Evolutionary conservation across 768 basidiomycete species (phyloP), one percentile per base, ranked within the genome.

Genomic region (Boletus huronensis): DNA sequence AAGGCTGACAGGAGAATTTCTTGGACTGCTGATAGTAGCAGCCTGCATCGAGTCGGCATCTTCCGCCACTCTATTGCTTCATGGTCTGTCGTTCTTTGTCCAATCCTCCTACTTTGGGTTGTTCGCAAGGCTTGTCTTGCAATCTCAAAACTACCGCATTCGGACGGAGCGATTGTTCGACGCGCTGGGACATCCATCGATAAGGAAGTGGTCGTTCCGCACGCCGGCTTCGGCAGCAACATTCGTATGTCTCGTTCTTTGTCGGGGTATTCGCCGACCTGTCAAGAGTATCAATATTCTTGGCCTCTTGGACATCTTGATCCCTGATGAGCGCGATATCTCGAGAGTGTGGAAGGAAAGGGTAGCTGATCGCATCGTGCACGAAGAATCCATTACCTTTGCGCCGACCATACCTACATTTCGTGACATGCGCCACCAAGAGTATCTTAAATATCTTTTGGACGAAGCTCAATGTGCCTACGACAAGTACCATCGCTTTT

Each of bases 151-250:
- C 17, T 61, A 60, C 32, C 49, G 19, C 7, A 61, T 64, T 11
- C 62, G 62, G 10, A 61, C 52, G 25, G 43, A 55, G 3, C 56
- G 52, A n/a, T 44, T 61, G 5, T 43, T 58, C 4, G 19, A 34
- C 8, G 59, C 51, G 3, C 47, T 64, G 2, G 47, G 26, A 2
- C 52, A 14, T 28, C 63, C 63, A 6, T 13, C 17, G 28, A 50
- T 58, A 21, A 61, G 7, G 28, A 61, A 64, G 26, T 54, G 59
- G 59, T 17, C 36, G 4, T 64, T 64, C 49, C 38, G 14, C 17
- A 61, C 62, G 3, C 53, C 39, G 11, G 59, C 55, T 17, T 54
- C 59, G 7, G 62, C 58, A n/a, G 62, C 56, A 10, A 61, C 63
- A 0, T 64, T 64, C 10, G 50, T 19, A 2, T 60, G 55, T 29